These are phyloP conservation scores for Irpex sp. DNA, from an alignment of 1,284 basidiomycete genomes.

Conservation along the genomic window DNA sequence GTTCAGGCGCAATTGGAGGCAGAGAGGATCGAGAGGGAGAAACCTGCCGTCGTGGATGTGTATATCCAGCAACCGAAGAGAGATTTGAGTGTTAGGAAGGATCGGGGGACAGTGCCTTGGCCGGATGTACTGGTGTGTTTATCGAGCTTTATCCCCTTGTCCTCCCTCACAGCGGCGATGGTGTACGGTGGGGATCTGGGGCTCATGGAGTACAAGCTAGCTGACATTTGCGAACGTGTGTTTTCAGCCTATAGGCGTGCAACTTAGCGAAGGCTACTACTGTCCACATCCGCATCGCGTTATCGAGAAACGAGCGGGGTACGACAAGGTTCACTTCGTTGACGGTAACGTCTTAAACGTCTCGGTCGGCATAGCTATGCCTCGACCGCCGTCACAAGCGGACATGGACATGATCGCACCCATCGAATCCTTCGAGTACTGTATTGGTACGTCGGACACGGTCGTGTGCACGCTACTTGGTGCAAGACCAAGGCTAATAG, in stretches of 20 bases:
- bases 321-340: neutral
- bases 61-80: conserved; percentile 7
- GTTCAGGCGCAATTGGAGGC: conserved; percentile 4
- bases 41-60: conserved; percentile 8
- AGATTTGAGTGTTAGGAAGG: neutral
- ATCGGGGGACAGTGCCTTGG: conserved; percentile 1
- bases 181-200: neutral
- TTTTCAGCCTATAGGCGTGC: neutral
- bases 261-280: neutral
- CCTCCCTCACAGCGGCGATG: neutral
- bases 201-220: neutral
- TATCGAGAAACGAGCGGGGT: conserved; percentile 8
- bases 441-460: conserved; percentile 10
- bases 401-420: neutral
- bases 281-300: conserved; percentile 9
- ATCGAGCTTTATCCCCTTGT: neutral
- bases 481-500: conserved; percentile 8
- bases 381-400: neutral
- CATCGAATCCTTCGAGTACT: conserved; percentile 10
- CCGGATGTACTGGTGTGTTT: conserved; percentile 7
- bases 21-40: conserved; percentile 2
- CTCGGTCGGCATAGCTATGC: conserved; percentile 9
- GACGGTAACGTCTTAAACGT: conserved; percentile 10
- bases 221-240: neutral
- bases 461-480: conserved; percentile 12